Base-by-base conservation (phyloP, 805 yeast genomes). In the Candida qinlingensis region DNA sequence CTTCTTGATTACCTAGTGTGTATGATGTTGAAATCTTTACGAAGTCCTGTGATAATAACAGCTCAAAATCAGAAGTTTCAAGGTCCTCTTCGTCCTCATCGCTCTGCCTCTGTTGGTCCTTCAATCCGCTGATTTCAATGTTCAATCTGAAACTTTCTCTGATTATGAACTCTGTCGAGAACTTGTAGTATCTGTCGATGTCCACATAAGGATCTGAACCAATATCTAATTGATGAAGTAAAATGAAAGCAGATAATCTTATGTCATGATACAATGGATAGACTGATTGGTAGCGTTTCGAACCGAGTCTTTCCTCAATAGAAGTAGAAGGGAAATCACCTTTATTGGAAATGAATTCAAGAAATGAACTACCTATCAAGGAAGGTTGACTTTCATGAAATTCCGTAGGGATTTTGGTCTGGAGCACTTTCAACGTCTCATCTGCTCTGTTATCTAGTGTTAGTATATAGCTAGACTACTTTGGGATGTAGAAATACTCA, bases 251-350 rank as follows among this genome's bases (percentile, higher is more conserved):
- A 0, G 82, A 78, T 13, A 83, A 65, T 50, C 75, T 82, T 41
- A 87, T 60, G 62, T 87, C 96, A 58, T 86, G 92, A 57, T 72
- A 85, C 10, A 86, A 58, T 39, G 69, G 68, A 57, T 83, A 85
- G 6, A 84, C 61, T 1, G 63, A 49, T 5, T 51, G 59, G 58
- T 84, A 84, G 13, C 65, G 59, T 2, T 61, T 59, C 1, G 62
- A 53, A 1, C 63, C 63, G 53, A 71, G 68, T 54, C 76, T 77
- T 5, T 68, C 63, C 0, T 56, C 30, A n/a, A 84, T 69, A 0
- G 79, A 72, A 0, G 77, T 73, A 4, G 61, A 59, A 27, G 52
- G 38, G 11, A 42, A 41, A 8, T 53, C 53, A 5, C 50, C 30
- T 3, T 45, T 44, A 9, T 39, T 26, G 4, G 40, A 12, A 10